phyloP scores from a whole-genome alignment of 2,329 filamentous ascomycete species.

The Trematosphaeria pertusa region DNA sequence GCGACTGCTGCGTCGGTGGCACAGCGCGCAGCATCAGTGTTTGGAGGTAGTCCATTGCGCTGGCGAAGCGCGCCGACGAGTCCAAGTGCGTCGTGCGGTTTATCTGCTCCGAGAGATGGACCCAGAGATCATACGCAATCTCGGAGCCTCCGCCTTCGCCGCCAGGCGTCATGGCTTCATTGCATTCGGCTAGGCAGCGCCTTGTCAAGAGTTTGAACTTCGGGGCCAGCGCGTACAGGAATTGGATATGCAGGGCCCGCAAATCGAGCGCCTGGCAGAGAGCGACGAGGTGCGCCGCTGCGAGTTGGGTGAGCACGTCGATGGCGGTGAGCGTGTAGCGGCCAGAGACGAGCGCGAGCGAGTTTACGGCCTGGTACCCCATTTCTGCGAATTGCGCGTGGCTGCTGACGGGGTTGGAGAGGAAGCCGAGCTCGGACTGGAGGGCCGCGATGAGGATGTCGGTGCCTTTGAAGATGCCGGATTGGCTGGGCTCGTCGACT shows the following conservation, averaged over 20 bases:
- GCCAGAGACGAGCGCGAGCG: slow-evolving; percentile 66
- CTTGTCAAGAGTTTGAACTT: slow-evolving; percentile 18
- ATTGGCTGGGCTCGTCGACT: slow-evolving; percentile 64
- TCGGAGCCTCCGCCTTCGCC: slow-evolving; percentile 12
- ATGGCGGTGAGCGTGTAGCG: slow-evolving; percentile 64
- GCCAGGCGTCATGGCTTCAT: slow-evolving; percentile 11
- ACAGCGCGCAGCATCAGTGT: slow-evolving; percentile 14
- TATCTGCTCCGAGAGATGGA: slow-evolving; percentile 14
- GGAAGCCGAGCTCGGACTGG: slow-evolving; percentile 66
- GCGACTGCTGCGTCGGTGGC: slow-evolving; percentile 8
- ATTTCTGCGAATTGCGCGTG: slow-evolving; percentile 73
- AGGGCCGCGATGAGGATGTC: slow-evolving; percentile 72
- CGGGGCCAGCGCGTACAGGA: slow-evolving; percentile 18
- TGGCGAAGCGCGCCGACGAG: slow-evolving; percentile 14
- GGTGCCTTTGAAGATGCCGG: slow-evolving; percentile 68
- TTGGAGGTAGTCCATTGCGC: slow-evolving; percentile 17
- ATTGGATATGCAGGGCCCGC: slow-evolving; percentile 39
- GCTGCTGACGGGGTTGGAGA: slow-evolving; percentile 67
- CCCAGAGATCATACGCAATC: slow-evolving; percentile 22
- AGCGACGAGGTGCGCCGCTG: slow-evolving; percentile 61
- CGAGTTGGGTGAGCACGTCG: slow-evolving; percentile 64
- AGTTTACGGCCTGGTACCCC: slow-evolving; percentile 72
- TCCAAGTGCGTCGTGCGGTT: slow-evolving; percentile 20
- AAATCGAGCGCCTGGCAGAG: slow-evolving; percentile 67
- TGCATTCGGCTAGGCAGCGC: slow-evolving; percentile 12